Base-by-base conservation (phyloP, 2,329 filamentous ascomycete genomes). In the Ophioceras dolichostomum region DNA sequence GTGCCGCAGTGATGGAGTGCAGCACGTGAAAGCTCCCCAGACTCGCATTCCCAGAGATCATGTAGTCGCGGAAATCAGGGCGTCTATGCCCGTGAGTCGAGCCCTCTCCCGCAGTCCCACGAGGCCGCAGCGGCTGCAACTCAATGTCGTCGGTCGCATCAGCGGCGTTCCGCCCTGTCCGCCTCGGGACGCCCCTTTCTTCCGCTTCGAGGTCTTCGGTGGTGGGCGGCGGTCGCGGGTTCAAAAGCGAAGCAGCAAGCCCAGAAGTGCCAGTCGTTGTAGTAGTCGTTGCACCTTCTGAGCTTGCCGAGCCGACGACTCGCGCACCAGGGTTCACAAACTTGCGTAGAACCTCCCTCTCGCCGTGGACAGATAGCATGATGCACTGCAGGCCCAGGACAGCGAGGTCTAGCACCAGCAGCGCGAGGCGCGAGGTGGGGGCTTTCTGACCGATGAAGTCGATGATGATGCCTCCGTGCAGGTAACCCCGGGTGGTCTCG, bases 371-470 rank as follows among this genome's bases (percentile, higher is more conserved):
- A 3, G 74, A 64, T 40, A 82, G 54, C 76, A 81, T 79, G 31
- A 79, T 52, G 43, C 72, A 73, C 52, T 83, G 78, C 12, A 79
- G 47, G 2, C 53, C 56, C 28, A 80, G 48, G 7, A 82, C 63
- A 21, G 73, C 47, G 6, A 70, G 18, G 51, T 83, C 78, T 31
- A 74, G 54, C 2, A 70, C 47, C 5, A 80, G 44, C 32, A 79
- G 65, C 36, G 69, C 65, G 13, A 72, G 47, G 43, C 65, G 66
- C 18, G 72, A 76, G 2, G 67, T 64, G 2, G 77, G 72, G 4
- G 76, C 72, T 45, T 68, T 70, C 52, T 83, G 77, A 12, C 78
- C 78, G 45, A 83, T 65, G 45, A 83, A 77, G 49, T 83, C 78
- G 46, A 81, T 68, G 18, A 82, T 63, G 36, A 81, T 61, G 24